Conservation (phyloP, 2,329 filamentous ascomycete species). For the Cladosporium sp. region DNA sequence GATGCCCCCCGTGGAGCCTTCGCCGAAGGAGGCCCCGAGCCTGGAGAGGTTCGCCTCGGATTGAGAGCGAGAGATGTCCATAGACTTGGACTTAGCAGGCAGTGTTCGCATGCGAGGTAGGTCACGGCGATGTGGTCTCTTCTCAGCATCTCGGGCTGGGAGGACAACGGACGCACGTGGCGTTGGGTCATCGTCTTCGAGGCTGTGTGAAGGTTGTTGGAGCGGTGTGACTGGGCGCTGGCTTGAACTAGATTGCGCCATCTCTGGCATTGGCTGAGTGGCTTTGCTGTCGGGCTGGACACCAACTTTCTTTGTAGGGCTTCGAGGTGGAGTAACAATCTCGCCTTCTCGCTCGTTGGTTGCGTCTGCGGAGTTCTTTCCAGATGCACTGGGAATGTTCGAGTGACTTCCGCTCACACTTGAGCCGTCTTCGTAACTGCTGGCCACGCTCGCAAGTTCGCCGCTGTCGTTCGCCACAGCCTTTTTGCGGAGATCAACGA, state of each 20-base stretch:
- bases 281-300: constrained; percentile 29
- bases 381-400: constrained; percentile 54
- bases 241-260: background rate
- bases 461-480: constrained; percentile 46
- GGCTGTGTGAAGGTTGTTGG: background rate
- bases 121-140: constrained; percentile 20
- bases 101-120: constrained; percentile 26
- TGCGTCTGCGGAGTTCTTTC: constrained; percentile 54
- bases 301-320: constrained; percentile 42
- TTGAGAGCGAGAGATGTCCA: constrained; percentile 21
- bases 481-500: constrained; percentile 75
- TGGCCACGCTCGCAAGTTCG: constrained; percentile 52
- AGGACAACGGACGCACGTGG: constrained; percentile 20
- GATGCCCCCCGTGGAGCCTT: constrained; percentile 50
- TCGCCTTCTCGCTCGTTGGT: constrained; percentile 36
- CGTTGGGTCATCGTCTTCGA: constrained; percentile 20
- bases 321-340: constrained; percentile 50
- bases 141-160: background rate
- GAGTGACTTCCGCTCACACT: constrained; percentile 40
- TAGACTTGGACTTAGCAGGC: constrained; percentile 17
- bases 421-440: constrained; percentile 40
- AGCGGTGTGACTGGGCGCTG: constrained; percentile 25
- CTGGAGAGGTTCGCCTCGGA: constrained; percentile 29
- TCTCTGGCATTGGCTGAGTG: constrained; percentile 10
- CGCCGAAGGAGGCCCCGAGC: constrained; percentile 26